Evolutionary conservation across 306 rosid genomes (phyloP), one percentile per base, ranked within the genome.

Genomic region (Abrus precatorius): DNA sequence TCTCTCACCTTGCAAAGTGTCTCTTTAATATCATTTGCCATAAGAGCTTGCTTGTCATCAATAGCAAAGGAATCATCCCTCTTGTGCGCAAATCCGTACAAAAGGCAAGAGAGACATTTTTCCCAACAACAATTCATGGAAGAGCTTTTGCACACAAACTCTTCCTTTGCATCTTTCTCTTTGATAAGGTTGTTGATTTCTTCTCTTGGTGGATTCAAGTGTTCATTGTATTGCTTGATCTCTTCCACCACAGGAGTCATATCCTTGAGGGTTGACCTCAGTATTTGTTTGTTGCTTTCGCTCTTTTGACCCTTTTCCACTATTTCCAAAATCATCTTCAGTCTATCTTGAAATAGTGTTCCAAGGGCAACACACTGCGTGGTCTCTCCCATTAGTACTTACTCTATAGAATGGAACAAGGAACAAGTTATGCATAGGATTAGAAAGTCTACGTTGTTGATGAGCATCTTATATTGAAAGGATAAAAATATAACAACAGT

Each of bases 151-250:
- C 33, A 56, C 12, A 56, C 12, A 56, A 27, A 12, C 6, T 28
- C 48, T 74, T 43, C 54, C 6, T 8, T 20, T 5, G 4, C 67
- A 2, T 53, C n/a, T 28, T 61, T 75, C 56, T 75, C 67, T 9
- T 28, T 64, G 4, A 75, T 64, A 3, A 80, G 79, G 4, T 41
- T 33, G 30, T 62, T 47, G 1, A 80, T 69, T 20, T 84, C 79
- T 54, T 80, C 54, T 11, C 66, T 75, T 0, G 85, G 85, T 7
- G 28, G 80, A 8, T 76, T 43, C 57, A 84, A 43, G 6, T 14
- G 10, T 1, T 75, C 66, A 1, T 80, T 84, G 0, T 6, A 75
- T 1, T 63, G 44, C 10, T 70, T 29, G 11, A 84, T 84, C 3
- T 84, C 53, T 1, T 75, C 49, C 28, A 80, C 59, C 6, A 84